Evolutionary conservation across 345 rosid species (phyloP), one percentile per base, ranked within the genome.

Genomic region (Eucalyptus caleyi): DNA sequence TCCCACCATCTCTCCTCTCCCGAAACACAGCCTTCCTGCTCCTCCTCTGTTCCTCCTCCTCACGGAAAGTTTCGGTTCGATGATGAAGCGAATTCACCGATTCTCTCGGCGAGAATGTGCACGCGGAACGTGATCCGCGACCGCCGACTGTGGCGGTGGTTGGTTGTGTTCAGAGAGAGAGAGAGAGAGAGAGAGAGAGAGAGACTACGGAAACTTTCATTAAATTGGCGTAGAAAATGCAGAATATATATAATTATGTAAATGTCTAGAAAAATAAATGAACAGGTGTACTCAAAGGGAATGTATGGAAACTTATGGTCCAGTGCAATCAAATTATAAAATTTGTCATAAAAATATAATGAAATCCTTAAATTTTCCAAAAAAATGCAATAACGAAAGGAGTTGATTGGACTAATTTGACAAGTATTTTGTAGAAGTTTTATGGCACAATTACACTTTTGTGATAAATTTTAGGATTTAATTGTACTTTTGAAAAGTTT

Each of bases 1-100:
- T 93, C 97, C 98, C 92, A 93, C 99, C 99, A 97, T 98, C 45
- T 77, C 85, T 42, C 34, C 34, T 30, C 69, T 62, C 69, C 69
- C 32, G 15, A 77, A 77, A 77, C 47, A 37, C 83, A 53, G 24
- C 5, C 59, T 19, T 8, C 26, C 24, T 26, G 15, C 81, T 42
- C 45, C 9, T 32, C 30, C 83, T 77, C 83, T 11, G 47, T 37
- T 37, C n/a, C 83, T 77, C 83, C 83, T 53, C 62, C 62, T 5
- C 11, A 77, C 83, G 30, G 27, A 21, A 40, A 40, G 85, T 11
- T 62, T 40, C 85, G 5, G 27, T 40, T 37, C 83, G 30, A 4
- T 21, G 45, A 12, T 6, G 30, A 77, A 77, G 47, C 47, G 7
- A 23, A 77, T 40, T 40, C 85, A 40, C 85, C 85, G 47, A 77